Evolutionary conservation across 2,329 filamentous ascomycete species (phyloP).

Genomic region (Emericellopsis atlantica): DNA sequence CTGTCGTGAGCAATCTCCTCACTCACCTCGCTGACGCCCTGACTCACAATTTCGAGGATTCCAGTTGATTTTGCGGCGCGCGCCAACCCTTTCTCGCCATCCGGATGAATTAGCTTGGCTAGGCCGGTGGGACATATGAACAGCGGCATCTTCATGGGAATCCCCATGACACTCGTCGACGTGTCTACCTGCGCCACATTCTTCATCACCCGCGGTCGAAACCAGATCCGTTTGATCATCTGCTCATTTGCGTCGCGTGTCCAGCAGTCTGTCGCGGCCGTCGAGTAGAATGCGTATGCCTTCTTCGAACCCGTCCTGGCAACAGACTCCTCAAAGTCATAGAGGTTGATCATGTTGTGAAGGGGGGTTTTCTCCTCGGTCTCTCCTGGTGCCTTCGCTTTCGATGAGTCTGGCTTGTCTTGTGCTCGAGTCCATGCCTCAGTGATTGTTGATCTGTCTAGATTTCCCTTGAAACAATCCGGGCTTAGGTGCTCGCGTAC

Average conservation of each 20-base stretch:
- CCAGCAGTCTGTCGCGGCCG: constrained; percentile 12
- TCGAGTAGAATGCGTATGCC: constrained; percentile 10
- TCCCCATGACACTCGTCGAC: constrained; percentile 7
- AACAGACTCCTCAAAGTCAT: constrained; percentile 12
- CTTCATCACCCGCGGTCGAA: constrained; percentile 11
- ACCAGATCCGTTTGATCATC: constrained; percentile 8
- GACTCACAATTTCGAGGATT: background rate
- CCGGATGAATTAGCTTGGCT: constrained; percentile 1
- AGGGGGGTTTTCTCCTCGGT: constrained; percentile 4
- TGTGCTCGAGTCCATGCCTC: background rate
- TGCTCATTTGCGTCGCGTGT: constrained; percentile 9
- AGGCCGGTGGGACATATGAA: constrained; percentile 10
- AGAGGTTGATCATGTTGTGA: constrained; percentile 9
- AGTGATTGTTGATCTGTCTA: constrained; percentile 5
- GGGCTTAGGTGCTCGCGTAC: constrained; percentile 7
- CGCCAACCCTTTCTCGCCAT: constrained; percentile 1
- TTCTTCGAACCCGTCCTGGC: constrained; percentile 5
- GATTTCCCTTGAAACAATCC: constrained; percentile 5
- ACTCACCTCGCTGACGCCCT: background rate
- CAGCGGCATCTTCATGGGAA: constrained; percentile 8
- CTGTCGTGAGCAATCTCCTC: background rate
- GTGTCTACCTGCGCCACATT: constrained; percentile 8
- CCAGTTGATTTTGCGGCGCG: background rate
- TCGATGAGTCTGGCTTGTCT: background rate
- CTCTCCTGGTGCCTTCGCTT: background rate